A percentile compares a stretch with the other conserved stretches of the same genome.
These are phyloP conservation scores for Talaromyces amestolkiae DNA, from an alignment of 2,329 filamentous ascomycete genomes.

Conservation along the genomic window DNA sequence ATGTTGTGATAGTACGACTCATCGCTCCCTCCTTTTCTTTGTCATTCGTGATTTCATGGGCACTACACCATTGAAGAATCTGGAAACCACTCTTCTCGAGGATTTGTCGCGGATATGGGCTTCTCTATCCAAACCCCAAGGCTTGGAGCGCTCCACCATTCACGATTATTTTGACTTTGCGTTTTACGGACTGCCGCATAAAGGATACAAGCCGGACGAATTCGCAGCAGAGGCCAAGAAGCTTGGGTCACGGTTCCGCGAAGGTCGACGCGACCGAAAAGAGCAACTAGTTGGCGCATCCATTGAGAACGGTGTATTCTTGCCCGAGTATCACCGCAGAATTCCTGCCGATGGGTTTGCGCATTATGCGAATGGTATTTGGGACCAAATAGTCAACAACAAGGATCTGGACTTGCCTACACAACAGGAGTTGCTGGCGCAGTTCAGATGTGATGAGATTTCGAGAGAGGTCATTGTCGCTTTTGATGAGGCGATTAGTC, in stretches of 20 bases:
- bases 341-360: constrained; percentile 98
- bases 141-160: constrained; percentile 83
- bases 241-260: constrained; percentile 75
- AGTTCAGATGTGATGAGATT: constrained; percentile 98
- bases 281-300: constrained; percentile 51
- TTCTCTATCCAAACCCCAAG: constrained; percentile 84
- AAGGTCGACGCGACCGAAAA: constrained; percentile 72
- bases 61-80: constrained; percentile 82
- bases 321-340: constrained; percentile 90
- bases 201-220: constrained; percentile 90
- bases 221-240: constrained; percentile 78
- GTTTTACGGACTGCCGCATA: constrained; percentile 92
- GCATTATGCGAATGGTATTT: constrained; percentile 86
- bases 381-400: constrained; percentile 98
- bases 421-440: constrained; percentile 92
- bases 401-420: constrained; percentile 96
- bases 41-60: constrained; percentile 97
- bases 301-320: constrained; percentile 76
- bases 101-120: constrained; percentile 91
- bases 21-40: constrained; percentile 92
- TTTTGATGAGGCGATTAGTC: constrained; percentile 78
- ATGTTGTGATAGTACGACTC: constrained; percentile 63
- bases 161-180: constrained; percentile 99
- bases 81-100: constrained; percentile 84
- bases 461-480: constrained; percentile 77